A percentile compares a stretch with the other conserved stretches of the same genome.
Conservation (phyloP, 345 rosid genomes). For the Lepidium africanum region DNA sequence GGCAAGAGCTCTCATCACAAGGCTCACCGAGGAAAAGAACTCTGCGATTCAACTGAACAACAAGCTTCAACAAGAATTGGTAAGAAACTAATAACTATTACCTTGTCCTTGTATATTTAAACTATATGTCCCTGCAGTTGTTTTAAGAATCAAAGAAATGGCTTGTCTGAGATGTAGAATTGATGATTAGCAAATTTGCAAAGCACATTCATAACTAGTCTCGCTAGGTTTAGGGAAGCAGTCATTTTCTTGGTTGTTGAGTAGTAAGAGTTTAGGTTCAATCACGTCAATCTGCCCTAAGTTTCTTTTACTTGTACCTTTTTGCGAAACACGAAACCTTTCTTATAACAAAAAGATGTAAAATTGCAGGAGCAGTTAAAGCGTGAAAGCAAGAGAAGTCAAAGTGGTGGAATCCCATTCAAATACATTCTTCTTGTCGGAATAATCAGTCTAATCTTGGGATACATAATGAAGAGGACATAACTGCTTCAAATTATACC, state of each 20-base stretch:
- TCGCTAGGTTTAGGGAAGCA: not conserved
- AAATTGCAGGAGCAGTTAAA: constrained; percentile 54
- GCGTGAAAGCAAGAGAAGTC: constrained; percentile 38
- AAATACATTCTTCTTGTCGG: constrained; percentile 55
- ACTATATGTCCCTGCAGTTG: not conserved
- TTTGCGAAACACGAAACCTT: not conserved
- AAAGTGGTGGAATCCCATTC: constrained; percentile 38
- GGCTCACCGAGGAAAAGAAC: constrained; percentile 54
- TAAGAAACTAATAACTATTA: constrained; percentile 19
- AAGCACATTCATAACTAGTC: not conserved
- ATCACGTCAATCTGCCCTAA: not conserved
- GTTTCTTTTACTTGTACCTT: not conserved
- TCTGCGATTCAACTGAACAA: constrained; percentile 39
- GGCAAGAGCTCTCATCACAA: constrained; percentile 45
- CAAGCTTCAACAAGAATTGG: constrained; percentile 64
- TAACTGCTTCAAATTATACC: constrained; percentile 18
- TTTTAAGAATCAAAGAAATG: not conserved
- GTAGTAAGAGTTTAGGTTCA: not conserved
- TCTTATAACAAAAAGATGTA: not conserved
- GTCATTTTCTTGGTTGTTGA: not conserved
- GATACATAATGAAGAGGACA: constrained; percentile 60
- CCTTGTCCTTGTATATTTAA: not conserved
- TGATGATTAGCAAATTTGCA: not conserved
- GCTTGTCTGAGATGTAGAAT: not conserved
- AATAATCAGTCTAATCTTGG: constrained; percentile 61